Percentiles rank a stretch among this genome's conserved stretches.
phyloP scores from a whole-genome alignment of 2,329 filamentous ascomycete genomes.

The Lasiodiplodia sp. region DNA sequence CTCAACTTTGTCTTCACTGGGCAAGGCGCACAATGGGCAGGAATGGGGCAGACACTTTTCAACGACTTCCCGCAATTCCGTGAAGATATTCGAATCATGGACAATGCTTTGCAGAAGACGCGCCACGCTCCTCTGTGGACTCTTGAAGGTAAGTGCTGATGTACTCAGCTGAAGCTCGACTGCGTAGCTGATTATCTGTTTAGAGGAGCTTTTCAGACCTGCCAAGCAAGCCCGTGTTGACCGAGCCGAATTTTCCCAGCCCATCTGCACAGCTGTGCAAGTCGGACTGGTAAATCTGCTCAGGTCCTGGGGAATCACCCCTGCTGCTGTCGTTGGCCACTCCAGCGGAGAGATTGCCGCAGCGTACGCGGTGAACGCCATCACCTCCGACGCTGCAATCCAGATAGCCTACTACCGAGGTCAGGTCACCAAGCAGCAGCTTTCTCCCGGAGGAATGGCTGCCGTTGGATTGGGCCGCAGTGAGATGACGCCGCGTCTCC shows the following conservation, averaged over 20 bases:
- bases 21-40: constrained; percentile 22
- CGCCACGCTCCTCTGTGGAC: constrained; percentile 5
- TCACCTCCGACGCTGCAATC: constrained; percentile 23
- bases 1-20: constrained; percentile 31
- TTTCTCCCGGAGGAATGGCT: constrained; percentile 19
- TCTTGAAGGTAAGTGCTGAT: background rate
- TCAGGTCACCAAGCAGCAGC: constrained; percentile 30
- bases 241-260: constrained; percentile 31
- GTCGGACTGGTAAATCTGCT: constrained; percentile 27
- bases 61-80: background rate
- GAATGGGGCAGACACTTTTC: constrained; percentile 15
- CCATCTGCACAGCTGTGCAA: constrained; percentile 29
- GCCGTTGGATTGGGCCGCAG: constrained; percentile 18
- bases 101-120: background rate
- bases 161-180: too few relatives aligned
- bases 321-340: constrained; percentile 28
- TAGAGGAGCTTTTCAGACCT: constrained; percentile 26
- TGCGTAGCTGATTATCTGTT: too few relatives aligned
- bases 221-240: background rate
- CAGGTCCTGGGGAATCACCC: background rate
- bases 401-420: constrained; percentile 29
- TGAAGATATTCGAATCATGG: background rate
- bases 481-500: constrained; percentile 12
- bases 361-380: constrained; percentile 23
- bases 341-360: constrained; percentile 31